Percentiles rank a stretch among this genome's conserved stretches.
These are phyloP conservation scores for Fusarium avenaceum DNA, from an alignment of 2,329 filamentous ascomycete species.

Conservation along the genomic window DNA sequence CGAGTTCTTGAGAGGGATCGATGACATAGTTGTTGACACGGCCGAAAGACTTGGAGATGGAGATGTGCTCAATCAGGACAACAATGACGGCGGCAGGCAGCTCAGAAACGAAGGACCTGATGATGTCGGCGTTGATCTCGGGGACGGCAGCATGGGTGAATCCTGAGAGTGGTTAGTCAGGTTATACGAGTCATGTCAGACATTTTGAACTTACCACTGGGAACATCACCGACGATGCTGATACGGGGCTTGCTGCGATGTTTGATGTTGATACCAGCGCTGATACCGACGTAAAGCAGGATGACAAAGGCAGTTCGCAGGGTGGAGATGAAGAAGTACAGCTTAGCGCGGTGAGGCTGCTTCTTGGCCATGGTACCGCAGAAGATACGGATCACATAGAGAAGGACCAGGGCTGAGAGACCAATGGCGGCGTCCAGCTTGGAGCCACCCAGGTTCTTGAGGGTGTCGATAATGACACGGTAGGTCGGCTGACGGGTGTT, in stretches of 20 bases:
- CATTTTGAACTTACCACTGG: slow-evolving; percentile 66
- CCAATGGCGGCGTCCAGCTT: slow-evolving; percentile 81
- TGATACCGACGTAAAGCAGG: slow-evolving; percentile 82
- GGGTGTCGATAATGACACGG: slow-evolving; percentile 64
- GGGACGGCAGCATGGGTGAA: slow-evolving; percentile 80
- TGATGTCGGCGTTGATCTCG: slow-evolving; percentile 69
- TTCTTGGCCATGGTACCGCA: slow-evolving; percentile 76
- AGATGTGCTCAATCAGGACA: slow-evolving; percentile 83
- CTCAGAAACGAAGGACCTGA: slow-evolving; percentile 73
- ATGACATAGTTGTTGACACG: slow-evolving; percentile 86
- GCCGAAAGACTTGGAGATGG: slow-evolving; percentile 86
- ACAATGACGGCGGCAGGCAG: slow-evolving; percentile 83
- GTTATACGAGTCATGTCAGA: background rate
- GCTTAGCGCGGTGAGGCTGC: slow-evolving; percentile 74
- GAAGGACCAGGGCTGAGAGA: slow-evolving; percentile 74
- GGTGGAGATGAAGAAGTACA: slow-evolving; percentile 83
- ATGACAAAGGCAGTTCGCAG: slow-evolving; percentile 86
- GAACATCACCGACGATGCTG: slow-evolving; percentile 75
- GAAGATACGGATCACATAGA: slow-evolving; percentile 74
- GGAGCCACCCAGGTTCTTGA: slow-evolving; percentile 62
- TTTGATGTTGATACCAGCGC: slow-evolving; percentile 76
- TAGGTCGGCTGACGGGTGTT: slow-evolving; percentile 65
- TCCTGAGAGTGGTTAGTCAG: slow-evolving; percentile 56
- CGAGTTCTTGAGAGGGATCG: slow-evolving; percentile 82
- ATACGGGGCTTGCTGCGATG: slow-evolving; percentile 70